Evolutionary conservation across 2,329 filamentous ascomycete genomes (phyloP).

Genomic region (Ceratocystis colombiana): DNA sequence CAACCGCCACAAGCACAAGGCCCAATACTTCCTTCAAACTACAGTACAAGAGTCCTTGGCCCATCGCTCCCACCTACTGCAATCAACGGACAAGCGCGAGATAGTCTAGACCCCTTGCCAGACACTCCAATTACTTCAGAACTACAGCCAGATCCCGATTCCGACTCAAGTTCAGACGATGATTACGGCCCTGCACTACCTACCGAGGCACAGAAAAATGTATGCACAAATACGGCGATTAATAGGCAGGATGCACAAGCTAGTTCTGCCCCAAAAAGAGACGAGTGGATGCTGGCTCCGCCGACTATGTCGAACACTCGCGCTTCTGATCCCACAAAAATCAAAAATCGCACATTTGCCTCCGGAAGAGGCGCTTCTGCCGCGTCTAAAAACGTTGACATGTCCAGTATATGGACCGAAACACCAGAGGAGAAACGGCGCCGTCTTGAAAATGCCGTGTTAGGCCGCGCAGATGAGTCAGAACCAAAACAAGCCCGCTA

Average conservation of each 20-base stretch:
- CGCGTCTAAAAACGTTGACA: slow-evolving; percentile 30
- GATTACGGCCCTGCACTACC: slow-evolving; percentile 53
- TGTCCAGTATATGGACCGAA: slow-evolving; percentile 77
- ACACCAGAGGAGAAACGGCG: slow-evolving; percentile 80
- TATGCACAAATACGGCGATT: slow-evolving; percentile 35
- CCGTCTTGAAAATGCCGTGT: slow-evolving; percentile 67
- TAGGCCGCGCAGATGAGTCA: slow-evolving; percentile 52
- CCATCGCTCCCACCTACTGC: slow-evolving; percentile 28
- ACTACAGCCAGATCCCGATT: slow-evolving; percentile 21
- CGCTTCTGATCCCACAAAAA: slow-evolving; percentile 70
- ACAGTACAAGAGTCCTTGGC: slow-evolving; percentile 26
- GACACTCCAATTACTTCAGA: neutral
- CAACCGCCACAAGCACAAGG: slow-evolving; percentile 30
- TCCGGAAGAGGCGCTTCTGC: slow-evolving; percentile 41
- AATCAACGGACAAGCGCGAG: slow-evolving; percentile 35
- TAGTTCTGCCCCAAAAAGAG: slow-evolving; percentile 47
- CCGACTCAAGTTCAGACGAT: slow-evolving; percentile 37
- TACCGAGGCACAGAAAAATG: slow-evolving; percentile 43
- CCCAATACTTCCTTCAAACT: slow-evolving; percentile 29
- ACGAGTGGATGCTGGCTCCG: slow-evolving; percentile 75
- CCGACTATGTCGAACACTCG: slow-evolving; percentile 46
- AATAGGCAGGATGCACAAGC: slow-evolving; percentile 27
- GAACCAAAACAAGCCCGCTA: slow-evolving; percentile 29
- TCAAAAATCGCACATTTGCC: slow-evolving; percentile 73
- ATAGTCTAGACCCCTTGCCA: slow-evolving; percentile 18